Percentiles rank a stretch among this genome's conserved stretches.
phyloP scores from a whole-genome alignment of 2,329 filamentous ascomycete genomes.

The Hymenoscyphus scutula region DNA sequence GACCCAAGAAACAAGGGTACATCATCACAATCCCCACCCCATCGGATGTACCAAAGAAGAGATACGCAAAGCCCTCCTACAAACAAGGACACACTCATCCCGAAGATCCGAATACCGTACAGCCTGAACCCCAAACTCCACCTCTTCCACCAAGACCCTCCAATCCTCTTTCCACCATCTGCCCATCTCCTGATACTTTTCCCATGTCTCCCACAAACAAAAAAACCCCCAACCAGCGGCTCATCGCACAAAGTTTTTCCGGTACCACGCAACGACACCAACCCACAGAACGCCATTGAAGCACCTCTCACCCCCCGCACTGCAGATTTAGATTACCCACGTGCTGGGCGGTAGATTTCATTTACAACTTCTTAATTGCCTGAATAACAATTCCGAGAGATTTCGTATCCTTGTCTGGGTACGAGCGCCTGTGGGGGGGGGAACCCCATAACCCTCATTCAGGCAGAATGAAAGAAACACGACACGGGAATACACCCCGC shows the following conservation, averaged over 20 bases:
- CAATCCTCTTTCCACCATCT: not conserved
- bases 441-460: not conserved
- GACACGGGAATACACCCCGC: not conserved
- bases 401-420: too few relatives aligned
- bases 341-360: conserved; percentile 1
- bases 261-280: not conserved
- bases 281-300: not conserved
- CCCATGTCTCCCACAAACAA: not conserved
- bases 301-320: not conserved
- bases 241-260: conserved; percentile 5
- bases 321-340: not conserved
- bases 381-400: not conserved
- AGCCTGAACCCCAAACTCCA: not conserved
- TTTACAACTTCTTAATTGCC: not conserved
- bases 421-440: not conserved
- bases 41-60: conserved; percentile 1
- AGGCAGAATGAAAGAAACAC: conserved; percentile 1
- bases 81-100: conserved; percentile 7
- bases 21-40: not conserved
- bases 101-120: conserved; percentile 8
- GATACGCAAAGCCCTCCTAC: not conserved
- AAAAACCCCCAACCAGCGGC: not conserved
- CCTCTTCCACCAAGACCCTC: not conserved
- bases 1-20: not conserved
- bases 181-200: not conserved